phyloP scores from a whole-genome alignment of 2,329 filamentous ascomycete species.

The Microdochium paspali region DNA sequence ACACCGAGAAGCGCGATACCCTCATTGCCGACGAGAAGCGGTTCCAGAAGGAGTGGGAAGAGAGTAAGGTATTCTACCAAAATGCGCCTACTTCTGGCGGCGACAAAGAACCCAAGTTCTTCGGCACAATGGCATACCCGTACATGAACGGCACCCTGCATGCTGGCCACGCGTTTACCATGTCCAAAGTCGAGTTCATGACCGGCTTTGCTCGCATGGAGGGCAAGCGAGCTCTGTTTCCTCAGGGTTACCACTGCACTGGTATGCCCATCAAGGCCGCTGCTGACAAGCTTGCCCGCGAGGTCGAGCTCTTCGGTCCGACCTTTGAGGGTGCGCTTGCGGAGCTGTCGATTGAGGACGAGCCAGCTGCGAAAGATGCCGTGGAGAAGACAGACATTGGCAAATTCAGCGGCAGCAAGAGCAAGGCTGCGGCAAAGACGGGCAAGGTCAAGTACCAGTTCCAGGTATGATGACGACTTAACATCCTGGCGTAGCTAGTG shows the following conservation, averaged over 20 bases:
- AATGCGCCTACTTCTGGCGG: constrained; percentile 75
- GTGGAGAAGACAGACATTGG: constrained; percentile 64
- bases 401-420: constrained; percentile 89
- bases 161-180: constrained; percentile 85
- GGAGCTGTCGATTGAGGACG: constrained; percentile 40
- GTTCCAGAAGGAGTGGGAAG: constrained; percentile 80
- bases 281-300: constrained; percentile 86
- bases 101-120: constrained; percentile 82
- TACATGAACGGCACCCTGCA: constrained; percentile 73
- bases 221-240: constrained; percentile 79
- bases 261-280: constrained; percentile 98
- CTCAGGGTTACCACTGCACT: constrained; percentile 90
- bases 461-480: constrained; percentile 44
- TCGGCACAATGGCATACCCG: constrained; percentile 49
- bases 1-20: constrained; percentile 82
- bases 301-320: constrained; percentile 80
- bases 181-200: constrained; percentile 88
- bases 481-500: neutral
- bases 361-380: constrained; percentile 48
- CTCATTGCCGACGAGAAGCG: constrained; percentile 81
- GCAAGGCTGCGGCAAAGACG: constrained; percentile 82
- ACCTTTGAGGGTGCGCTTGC: constrained; percentile 73
- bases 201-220: constrained; percentile 82
- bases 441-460: constrained; percentile 94
- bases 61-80: constrained; percentile 70